Percentiles rank a stretch among this genome's conserved stretches.
phyloP scores from a whole-genome alignment of 306 rosid species.

The Quercus ilex region DNA sequence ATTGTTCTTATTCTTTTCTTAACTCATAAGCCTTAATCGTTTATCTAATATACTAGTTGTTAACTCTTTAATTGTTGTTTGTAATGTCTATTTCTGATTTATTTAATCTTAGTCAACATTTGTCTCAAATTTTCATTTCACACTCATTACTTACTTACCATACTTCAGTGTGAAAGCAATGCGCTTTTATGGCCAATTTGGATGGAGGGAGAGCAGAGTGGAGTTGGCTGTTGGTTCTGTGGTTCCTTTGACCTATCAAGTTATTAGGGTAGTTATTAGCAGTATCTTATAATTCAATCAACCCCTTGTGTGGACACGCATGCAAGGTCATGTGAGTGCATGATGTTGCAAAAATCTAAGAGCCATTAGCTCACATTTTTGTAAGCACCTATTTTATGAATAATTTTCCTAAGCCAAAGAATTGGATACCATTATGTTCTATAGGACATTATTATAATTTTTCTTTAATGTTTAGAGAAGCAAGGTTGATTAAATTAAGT shows the following conservation, averaged over 20 bases:
- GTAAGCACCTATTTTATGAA: background rate
- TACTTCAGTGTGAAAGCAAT: too few species aligned
- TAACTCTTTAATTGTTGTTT: background rate
- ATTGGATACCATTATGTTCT: background rate
- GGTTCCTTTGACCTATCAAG: too few species aligned
- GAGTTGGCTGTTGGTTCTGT: too few species aligned
- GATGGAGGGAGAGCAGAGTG: too few species aligned
- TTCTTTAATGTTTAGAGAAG: background rate
- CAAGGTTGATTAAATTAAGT: background rate
- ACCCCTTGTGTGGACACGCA: too few species aligned
- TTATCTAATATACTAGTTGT: background rate
- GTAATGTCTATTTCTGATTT: background rate
- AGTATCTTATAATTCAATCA: too few species aligned
- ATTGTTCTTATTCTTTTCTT: background rate
- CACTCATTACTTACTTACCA: too few species aligned
- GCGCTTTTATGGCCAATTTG: too few species aligned
- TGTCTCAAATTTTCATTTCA: too few species aligned
- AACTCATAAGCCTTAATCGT: background rate
- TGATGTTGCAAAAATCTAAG: background rate
- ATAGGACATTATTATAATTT: background rate
- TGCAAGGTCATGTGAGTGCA: background rate
- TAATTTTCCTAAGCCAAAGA: background rate
- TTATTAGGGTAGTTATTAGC: too few species aligned
- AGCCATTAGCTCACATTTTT: background rate
- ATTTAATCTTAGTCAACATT: background rate